A percentile compares a stretch with the other conserved stretches of the same genome.
phyloP scores from a whole-genome alignment of 768 basidiomycete genomes.

The Chalciporus sphaerocephalus region DNA sequence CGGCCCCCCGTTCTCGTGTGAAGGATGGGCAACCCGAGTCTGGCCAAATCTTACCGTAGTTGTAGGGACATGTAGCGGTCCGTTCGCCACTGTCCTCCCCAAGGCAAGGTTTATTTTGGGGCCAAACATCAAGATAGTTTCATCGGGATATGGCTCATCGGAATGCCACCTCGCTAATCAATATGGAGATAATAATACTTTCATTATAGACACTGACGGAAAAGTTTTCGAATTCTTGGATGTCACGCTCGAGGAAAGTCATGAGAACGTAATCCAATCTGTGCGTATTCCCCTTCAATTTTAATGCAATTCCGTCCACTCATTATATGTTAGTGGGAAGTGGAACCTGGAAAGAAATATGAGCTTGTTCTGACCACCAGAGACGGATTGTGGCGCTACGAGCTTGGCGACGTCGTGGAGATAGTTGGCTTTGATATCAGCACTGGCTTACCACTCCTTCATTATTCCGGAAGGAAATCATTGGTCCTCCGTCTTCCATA shows the following conservation, averaged over 20 bases:
- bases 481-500: conserved; percentile 4
- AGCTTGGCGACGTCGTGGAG: conserved; percentile 15
- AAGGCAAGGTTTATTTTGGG: conserved; percentile 17
- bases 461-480: conserved; percentile 13
- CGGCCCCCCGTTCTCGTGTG: conserved; percentile 7
- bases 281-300: conserved; percentile 5
- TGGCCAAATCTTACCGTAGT: conserved; percentile 11
- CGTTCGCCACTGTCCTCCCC: conserved; percentile 9
- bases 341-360: conserved; percentile 14
- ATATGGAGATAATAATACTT: conserved; percentile 5
- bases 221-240: conserved; percentile 18
- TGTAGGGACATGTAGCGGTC: conserved; percentile 8
- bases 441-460: conserved; percentile 10
- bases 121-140: background rate
- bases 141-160: conserved; percentile 9
- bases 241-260: conserved; percentile 4
- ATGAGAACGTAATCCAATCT: conserved; percentile 12
- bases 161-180: conserved; percentile 4
- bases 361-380: conserved; percentile 20
- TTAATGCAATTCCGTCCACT: background rate
- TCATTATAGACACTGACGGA: conserved; percentile 2
- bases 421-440: conserved; percentile 15
- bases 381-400: conserved; percentile 24
- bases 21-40: conserved; percentile 16
- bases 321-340: conserved; percentile 13